Evolutionary conservation across 2,329 filamentous ascomycete genomes (phyloP).

Genomic region (Clarireedia hainanense): DNA sequence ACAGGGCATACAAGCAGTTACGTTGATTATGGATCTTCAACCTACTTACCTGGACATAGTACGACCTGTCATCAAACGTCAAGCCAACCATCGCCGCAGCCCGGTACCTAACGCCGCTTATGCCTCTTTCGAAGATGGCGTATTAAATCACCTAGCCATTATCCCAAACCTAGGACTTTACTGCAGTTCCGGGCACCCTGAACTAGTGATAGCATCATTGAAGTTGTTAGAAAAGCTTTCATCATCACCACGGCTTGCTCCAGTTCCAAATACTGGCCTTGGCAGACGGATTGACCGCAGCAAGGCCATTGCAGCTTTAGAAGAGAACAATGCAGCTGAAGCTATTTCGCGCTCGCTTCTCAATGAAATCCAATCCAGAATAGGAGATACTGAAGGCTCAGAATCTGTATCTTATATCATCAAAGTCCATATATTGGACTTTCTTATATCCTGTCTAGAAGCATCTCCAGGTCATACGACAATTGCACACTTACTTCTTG

Average conservation of each 20-base stretch:
- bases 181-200: constrained; percentile 74
- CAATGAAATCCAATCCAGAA: constrained; percentile 55
- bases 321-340: constrained; percentile 59
- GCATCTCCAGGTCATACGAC: constrained; percentile 71
- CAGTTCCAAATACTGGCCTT: constrained; percentile 14
- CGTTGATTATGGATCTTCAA: constrained; percentile 76
- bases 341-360: constrained; percentile 70
- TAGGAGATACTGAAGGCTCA: constrained; percentile 67
- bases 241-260: constrained; percentile 57
- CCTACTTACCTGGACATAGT: constrained; percentile 88
- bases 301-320: constrained; percentile 81
- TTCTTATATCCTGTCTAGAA: constrained; percentile 72
- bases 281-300: constrained; percentile 50
- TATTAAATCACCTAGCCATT: constrained; percentile 71
- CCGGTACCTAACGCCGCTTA: constrained; percentile 69
- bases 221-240: constrained; percentile 80
- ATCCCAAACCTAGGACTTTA: constrained; percentile 81
- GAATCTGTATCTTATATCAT: constrained; percentile 68
- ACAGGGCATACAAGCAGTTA: constrained; percentile 75
- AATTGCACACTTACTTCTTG: constrained; percentile 83
- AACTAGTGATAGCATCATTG: constrained; percentile 72
- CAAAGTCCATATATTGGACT: constrained; percentile 78
- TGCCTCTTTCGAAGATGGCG: constrained; percentile 84
- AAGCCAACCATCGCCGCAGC: constrained; percentile 49
- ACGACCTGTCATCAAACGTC: constrained; percentile 64